A percentile compares a stretch with the other conserved stretches of the same genome.
Conservation (phyloP, 2,329 filamentous ascomycete genomes). For the Fusarium sp. region DNA sequence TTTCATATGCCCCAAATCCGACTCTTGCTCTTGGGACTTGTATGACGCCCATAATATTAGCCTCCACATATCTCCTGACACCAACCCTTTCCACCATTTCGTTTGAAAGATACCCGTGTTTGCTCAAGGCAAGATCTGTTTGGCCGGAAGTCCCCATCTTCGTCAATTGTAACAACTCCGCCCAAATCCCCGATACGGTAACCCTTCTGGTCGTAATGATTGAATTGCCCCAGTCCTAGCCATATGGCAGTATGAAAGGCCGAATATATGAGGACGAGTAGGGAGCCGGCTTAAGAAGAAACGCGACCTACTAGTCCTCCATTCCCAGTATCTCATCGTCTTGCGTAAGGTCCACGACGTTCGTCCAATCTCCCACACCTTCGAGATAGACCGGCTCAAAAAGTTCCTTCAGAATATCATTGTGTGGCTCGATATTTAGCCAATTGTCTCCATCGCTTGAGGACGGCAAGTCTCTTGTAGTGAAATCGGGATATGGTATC, state of each 20-base stretch:
- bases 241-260: neutral
- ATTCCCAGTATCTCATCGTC: neutral
- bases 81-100: neutral
- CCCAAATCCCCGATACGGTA: neutral
- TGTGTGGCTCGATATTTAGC: neutral
- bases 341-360: constrained; percentile 1
- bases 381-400: neutral
- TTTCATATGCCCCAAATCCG: neutral
- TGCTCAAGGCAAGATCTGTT: neutral
- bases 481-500: constrained; percentile 9
- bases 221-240: neutral
- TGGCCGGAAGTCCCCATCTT: neutral
- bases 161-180: neutral
- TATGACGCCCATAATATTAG: neutral
- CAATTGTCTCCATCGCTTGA: neutral
- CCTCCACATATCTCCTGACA: neutral
- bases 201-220: neutral
- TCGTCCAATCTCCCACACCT: constrained; percentile 3
- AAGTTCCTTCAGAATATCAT: neutral
- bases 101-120: constrained; percentile 1
- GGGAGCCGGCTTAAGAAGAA: neutral
- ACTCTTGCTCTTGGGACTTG: neutral
- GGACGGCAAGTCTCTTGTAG: neutral
- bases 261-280: neutral
- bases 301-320: neutral